Conservation (phyloP, 306 rosid species). For the Acacia confusa region DNA sequence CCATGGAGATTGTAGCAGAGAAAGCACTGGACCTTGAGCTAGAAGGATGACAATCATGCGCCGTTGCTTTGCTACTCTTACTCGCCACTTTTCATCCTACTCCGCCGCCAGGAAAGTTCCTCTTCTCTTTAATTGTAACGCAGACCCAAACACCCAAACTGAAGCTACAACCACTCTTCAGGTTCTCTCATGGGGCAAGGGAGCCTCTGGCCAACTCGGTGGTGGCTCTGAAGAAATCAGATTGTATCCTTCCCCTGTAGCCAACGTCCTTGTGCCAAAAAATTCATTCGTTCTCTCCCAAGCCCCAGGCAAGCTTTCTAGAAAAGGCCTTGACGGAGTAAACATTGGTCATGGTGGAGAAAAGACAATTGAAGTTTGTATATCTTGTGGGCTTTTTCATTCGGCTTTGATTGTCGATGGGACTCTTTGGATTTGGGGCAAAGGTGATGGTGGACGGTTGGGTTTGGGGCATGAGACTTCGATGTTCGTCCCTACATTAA, state of each 20-base stretch:
- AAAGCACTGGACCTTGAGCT: background rate
- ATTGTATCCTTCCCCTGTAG: conserved; percentile 81
- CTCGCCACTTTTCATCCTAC: conserved; percentile 36
- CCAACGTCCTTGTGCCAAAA: conserved; percentile 58
- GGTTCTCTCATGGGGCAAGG: conserved; percentile 88
- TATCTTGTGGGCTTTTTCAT: conserved; percentile 94
- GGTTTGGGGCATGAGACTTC: conserved; percentile 87
- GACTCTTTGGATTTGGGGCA: conserved; percentile 87
- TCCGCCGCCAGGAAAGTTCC: conserved; percentile 43
- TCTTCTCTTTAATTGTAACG: conserved; percentile 53
- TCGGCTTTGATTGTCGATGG: conserved; percentile 70
- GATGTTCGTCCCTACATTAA: conserved; percentile 68
- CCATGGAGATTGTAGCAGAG: background rate
- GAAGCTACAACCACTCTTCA: conserved; percentile 49
- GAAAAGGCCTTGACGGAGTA: background rate
- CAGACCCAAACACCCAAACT: conserved; percentile 29
- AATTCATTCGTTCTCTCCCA: conserved; percentile 54
- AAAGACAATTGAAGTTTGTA: conserved; percentile 51
- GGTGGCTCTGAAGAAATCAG: conserved; percentile 91
- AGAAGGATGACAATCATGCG: conserved; percentile 13
- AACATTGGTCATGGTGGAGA: background rate
- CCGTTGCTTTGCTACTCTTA: conserved; percentile 37
- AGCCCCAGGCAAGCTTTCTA: conserved; percentile 49
- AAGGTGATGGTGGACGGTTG: conserved; percentile 91
- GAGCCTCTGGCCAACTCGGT: conserved; percentile 96